Evolutionary conservation across 2,329 filamentous ascomycete genomes (phyloP).

Genomic region (Aspergillus luchuensis): DNA sequence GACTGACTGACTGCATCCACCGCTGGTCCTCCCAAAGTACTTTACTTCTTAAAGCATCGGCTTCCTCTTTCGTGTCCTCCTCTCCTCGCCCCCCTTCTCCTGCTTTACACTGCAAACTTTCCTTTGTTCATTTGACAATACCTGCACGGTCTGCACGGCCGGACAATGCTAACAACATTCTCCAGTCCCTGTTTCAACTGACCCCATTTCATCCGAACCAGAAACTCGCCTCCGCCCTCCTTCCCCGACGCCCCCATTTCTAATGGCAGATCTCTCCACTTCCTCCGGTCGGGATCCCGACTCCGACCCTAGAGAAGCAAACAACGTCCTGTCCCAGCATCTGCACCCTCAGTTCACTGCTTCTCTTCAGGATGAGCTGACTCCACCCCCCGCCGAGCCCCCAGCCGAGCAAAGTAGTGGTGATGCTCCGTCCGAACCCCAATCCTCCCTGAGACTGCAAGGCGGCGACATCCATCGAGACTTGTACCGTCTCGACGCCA

Average conservation of each 20-base stretch:
- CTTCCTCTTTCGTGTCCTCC: background rate
- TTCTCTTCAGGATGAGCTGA: conserved; percentile 19
- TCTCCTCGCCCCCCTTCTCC: background rate
- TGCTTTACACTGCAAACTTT: background rate
- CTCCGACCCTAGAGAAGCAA: conserved; percentile 17
- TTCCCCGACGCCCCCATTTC: background rate
- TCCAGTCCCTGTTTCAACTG: background rate
- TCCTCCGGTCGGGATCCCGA: conserved; percentile 11
- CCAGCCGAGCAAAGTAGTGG: conserved; percentile 5
- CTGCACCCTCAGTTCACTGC: conserved; percentile 27
- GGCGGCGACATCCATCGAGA: conserved; percentile 79
- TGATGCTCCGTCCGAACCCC: conserved; percentile 32
- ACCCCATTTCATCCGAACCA: background rate
- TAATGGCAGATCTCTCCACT: conserved; percentile 35
- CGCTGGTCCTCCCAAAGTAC: background rate
- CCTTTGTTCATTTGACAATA: background rate
- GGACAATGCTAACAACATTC: background rate
- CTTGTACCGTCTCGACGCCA: conserved; percentile 71
- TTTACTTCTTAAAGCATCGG: background rate
- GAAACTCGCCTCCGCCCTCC: background rate
- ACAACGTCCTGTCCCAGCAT: conserved; percentile 25
- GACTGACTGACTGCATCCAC: no score
- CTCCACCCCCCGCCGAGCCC: background rate
- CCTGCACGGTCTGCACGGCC: background rate
- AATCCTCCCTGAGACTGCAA: conserved; percentile 71